These are phyloP conservation scores for Dentipellis sp. DNA, from an alignment of 768 basidiomycete genomes.

Conservation along the genomic window DNA sequence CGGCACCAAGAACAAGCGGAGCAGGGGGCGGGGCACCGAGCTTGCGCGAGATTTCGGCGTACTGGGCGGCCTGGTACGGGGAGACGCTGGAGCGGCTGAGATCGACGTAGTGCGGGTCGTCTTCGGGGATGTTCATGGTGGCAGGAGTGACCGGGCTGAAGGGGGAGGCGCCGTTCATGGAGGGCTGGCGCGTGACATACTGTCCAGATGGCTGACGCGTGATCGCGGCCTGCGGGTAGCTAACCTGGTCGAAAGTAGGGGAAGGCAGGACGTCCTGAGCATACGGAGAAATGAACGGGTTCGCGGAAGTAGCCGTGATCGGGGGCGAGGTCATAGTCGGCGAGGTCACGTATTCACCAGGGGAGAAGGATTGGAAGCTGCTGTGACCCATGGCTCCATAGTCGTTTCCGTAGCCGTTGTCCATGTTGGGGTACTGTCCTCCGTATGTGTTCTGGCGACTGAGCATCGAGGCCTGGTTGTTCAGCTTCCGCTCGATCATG, in stretches of 20 bases:
- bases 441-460: conserved; percentile 7
- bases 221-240: conserved; percentile 5
- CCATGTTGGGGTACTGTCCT: not conserved
- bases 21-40: conserved; percentile 29
- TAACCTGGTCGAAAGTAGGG: conserved; percentile 15
- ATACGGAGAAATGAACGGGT: conserved; percentile 31
- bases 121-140: not conserved
- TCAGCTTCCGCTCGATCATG: conserved; percentile 47
- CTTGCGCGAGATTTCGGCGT: conserved; percentile 56
- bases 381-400: conserved; percentile 25
- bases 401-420: not conserved
- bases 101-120: conserved; percentile 46
- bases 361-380: conserved; percentile 18
- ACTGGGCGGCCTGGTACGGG: conserved; percentile 69
- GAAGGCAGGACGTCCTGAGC: conserved; percentile 29
- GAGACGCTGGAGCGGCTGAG: conserved; percentile 61
- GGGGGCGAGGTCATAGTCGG: not conserved
- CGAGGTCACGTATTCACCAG: conserved; percentile 14
- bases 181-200: conserved; percentile 17
- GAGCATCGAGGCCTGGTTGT: conserved; percentile 16
- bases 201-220: conserved; percentile 9
- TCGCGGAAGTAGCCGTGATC: conserved; percentile 22
- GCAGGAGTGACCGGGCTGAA: conserved; percentile 4
- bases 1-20: conserved; percentile 14
- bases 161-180: conserved; percentile 7